phyloP scores from a whole-genome alignment of 345 rosid species.

The Eucalyptus virginea region DNA sequence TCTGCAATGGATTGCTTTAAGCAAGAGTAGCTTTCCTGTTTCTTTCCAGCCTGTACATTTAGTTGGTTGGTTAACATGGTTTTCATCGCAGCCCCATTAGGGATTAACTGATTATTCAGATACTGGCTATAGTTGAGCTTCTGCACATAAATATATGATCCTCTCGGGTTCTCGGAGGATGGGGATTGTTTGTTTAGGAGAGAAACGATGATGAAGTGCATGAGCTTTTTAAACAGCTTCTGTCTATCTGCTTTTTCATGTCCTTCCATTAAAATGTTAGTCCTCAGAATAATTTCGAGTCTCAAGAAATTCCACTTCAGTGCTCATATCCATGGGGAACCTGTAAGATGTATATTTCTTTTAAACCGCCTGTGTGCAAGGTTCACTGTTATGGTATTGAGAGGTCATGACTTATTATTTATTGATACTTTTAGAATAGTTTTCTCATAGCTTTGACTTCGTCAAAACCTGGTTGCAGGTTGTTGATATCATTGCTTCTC shows the following conservation, averaged over 20 bases:
- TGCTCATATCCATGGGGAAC: not conserved
- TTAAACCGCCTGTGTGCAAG: not conserved
- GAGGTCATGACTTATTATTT: not conserved
- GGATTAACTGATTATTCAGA: not conserved
- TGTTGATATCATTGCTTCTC: conserved; percentile 49
- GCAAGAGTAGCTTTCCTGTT: not conserved
- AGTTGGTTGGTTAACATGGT: not conserved
- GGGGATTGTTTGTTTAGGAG: not conserved
- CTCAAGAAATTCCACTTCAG: not conserved
- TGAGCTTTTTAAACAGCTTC: not conserved
- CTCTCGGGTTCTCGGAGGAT: not conserved
- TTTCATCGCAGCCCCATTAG: not conserved
- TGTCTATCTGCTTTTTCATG: not conserved
- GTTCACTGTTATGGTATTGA: not conserved
- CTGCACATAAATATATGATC: not conserved
- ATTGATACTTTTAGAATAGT: not conserved
- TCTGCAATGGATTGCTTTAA: not conserved
- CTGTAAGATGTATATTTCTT: not conserved
- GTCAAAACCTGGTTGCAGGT: conserved; percentile 16
- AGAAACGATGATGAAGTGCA: not conserved
- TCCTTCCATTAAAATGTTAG: not conserved
- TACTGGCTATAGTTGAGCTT: not conserved
- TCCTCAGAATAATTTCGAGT: not conserved
- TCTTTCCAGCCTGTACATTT: not conserved
- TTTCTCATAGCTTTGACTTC: not conserved